Evolutionary conservation across 805 yeast species (phyloP), one percentile per base, ranked within the genome.

Genomic region (Candida silvicultrix): DNA sequence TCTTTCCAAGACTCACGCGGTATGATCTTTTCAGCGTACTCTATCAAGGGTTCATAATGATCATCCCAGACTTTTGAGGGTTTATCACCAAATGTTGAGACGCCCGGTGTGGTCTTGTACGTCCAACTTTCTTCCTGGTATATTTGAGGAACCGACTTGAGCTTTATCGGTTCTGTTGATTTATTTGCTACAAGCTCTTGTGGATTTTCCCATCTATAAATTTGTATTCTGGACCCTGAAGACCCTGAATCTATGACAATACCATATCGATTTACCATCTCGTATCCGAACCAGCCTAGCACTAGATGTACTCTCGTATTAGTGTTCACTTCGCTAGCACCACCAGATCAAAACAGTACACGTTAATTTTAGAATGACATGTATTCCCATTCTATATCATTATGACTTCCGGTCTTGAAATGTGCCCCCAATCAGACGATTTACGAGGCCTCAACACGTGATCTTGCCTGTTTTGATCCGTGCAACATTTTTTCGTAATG

Each of bases 171-270:
- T 25, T 73, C 71, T 10, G 48, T 49, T 4, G 62, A 45, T 1
- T 66, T 49, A 25, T 57, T 55, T 18, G 59, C 61, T 25, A 63
- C 69, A 19, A 60, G 46, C 38, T 61, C 60, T 2, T 54, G 50
- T 1, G 81, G 71, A 54, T 81, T 81, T 14, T 75, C 74, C 97
- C 97, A 92, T 49, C 75, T 72, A 62, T 87, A 92, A 11, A 92
- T 77, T 62, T 88, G 90, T 15, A 86, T 74, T 44, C 99, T 71
- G 4, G 97, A 89, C 1, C 99, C 99, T 0, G 96, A 86, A 1
- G 97, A 89, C 1, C 99, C 99, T 0, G 97, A 89, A 64, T 92
- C 99, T 3, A 92, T 76, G 15, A 92, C 95, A 28, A 94, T 83
- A 23, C 96, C 97, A 69, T 87, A 90, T 43, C 72, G 57, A 25